phyloP scores from a whole-genome alignment of 139 green algal genomes.

The Micromonas pusilla region DNA sequence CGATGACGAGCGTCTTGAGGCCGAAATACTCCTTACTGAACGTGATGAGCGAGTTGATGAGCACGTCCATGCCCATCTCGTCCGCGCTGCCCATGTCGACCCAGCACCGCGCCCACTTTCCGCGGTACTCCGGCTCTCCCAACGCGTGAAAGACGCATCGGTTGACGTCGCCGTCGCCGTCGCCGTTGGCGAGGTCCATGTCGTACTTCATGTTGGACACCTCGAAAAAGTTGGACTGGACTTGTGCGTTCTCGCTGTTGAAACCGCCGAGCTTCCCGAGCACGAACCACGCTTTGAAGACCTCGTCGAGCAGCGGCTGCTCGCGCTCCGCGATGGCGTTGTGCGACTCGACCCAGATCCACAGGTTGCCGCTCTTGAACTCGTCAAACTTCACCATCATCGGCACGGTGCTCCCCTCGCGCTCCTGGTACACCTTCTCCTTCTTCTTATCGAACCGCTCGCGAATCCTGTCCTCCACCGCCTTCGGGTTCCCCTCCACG shows the following conservation, averaged over 20 bases:
- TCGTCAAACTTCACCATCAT: constrained; percentile 22
- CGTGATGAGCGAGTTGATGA: constrained; percentile 33
- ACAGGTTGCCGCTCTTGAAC: constrained; percentile 16
- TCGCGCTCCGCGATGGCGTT: neutral
- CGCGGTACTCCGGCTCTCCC: constrained; percentile 9
- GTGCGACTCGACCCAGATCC: constrained; percentile 22
- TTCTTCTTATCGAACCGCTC: constrained; percentile 16
- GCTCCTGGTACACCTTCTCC: constrained; percentile 2
- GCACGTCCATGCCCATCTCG: constrained; percentile 31
- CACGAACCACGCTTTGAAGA: constrained; percentile 36
- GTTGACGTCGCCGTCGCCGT: neutral
- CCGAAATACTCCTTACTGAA: constrained; percentile 20
- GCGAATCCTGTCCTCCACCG: constrained; percentile 3
- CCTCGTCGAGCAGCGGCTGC: constrained; percentile 7
- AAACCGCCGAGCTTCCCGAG: constrained; percentile 32
- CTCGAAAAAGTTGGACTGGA: neutral
- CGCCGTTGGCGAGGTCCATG: constrained; percentile 7
- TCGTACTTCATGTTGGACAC: constrained; percentile 23
- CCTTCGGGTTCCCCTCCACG: neutral
- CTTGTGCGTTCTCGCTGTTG: constrained; percentile 31
- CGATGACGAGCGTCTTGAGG: constrained; percentile 25
- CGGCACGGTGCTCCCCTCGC: neutral
- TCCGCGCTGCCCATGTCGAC: constrained; percentile 35
- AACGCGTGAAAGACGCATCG: constrained; percentile 20
- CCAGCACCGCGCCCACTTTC: constrained; percentile 28